phyloP scores from a whole-genome alignment of 2,329 filamentous ascomycete species.

The Botrytis pseudocinerea region DNA sequence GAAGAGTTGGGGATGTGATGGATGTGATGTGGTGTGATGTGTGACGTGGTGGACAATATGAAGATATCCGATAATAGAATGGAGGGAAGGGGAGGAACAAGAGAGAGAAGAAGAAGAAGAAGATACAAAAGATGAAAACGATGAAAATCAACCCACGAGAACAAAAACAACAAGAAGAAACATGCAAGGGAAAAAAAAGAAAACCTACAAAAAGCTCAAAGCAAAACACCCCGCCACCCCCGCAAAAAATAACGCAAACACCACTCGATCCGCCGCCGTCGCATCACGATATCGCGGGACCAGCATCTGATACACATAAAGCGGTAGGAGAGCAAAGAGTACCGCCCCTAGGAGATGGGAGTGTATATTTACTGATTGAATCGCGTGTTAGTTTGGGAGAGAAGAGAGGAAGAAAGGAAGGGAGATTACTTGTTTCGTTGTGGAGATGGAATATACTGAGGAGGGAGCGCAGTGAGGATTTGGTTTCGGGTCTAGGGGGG shows the following conservation, averaged over 20 bases:
- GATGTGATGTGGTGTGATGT: not conserved
- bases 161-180: too few species aligned
- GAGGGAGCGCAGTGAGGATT: not conserved
- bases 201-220: slow-evolving; percentile 41
- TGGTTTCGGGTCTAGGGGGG: not conserved
- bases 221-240: slow-evolving; percentile 44
- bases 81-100: not conserved
- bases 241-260: slow-evolving; percentile 45
- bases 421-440: not conserved
- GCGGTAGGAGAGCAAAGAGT: slow-evolving; percentile 38
- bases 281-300: slow-evolving; percentile 41
- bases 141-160: too few species aligned
- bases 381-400: not conserved
- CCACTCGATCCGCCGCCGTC: slow-evolving; percentile 40
- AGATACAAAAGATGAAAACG: not conserved
- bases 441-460: slow-evolving; percentile 4
- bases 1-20: too few species aligned
- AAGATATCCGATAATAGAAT: too few species aligned
- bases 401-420: too few species aligned
- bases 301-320: slow-evolving; percentile 37
- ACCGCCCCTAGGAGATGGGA: slow-evolving; percentile 49
- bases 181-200: not conserved
- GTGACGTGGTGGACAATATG: not conserved
- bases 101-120: slow-evolving; percentile 12
- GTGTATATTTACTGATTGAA: slow-evolving; percentile 40